These are phyloP conservation scores for Neophaeococcomyces mojaviensis DNA, from an alignment of 2,329 filamentous ascomycete species.

Conservation along the genomic window DNA sequence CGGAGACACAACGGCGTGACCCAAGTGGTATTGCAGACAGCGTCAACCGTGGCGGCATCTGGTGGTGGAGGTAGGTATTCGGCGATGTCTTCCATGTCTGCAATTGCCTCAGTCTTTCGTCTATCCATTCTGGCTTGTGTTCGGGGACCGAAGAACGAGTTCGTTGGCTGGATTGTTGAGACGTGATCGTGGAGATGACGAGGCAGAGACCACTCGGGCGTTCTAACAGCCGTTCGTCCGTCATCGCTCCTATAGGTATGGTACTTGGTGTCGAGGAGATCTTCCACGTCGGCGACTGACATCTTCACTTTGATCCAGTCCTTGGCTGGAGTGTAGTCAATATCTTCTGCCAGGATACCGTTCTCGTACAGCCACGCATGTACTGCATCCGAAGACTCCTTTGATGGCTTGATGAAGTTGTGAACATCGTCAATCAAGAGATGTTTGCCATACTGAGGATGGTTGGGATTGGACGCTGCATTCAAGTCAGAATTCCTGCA, in stretches of 20 bases:
- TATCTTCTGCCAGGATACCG: slow-evolving; percentile 2
- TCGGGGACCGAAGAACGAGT: slow-evolving; percentile 11
- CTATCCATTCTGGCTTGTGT: slow-evolving; percentile 7
- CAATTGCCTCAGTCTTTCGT: slow-evolving; percentile 2
- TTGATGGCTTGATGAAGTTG: slow-evolving; percentile 8
- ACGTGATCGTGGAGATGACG: slow-evolving; percentile 9
- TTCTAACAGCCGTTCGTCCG: slow-evolving; percentile 6
- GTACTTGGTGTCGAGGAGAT: slow-evolving; percentile 10
- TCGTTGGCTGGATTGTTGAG: slow-evolving; percentile 9
- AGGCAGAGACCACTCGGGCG: slow-evolving; percentile 10
- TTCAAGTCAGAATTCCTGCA: neutral
- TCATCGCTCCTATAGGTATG: slow-evolving; percentile 6
- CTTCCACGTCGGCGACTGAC: slow-evolving; percentile 5
- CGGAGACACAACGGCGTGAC: slow-evolving; percentile 49
- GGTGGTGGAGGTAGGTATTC: slow-evolving; percentile 2
- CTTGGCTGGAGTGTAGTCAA: slow-evolving; percentile 6
- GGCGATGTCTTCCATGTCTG: slow-evolving; percentile 4
- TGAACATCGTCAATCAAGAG: slow-evolving; percentile 8
- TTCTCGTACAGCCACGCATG: slow-evolving; percentile 8
- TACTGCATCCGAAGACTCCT: slow-evolving; percentile 6
- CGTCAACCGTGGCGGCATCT: slow-evolving; percentile 22
- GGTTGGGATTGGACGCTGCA: neutral
- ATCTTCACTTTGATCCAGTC: slow-evolving; percentile 10
- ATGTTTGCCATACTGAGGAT: slow-evolving; percentile 9
- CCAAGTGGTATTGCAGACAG: slow-evolving; percentile 44